phyloP scores from a whole-genome alignment of 1,284 basidiomycete species.

The Cronartium ribicola region DNA sequence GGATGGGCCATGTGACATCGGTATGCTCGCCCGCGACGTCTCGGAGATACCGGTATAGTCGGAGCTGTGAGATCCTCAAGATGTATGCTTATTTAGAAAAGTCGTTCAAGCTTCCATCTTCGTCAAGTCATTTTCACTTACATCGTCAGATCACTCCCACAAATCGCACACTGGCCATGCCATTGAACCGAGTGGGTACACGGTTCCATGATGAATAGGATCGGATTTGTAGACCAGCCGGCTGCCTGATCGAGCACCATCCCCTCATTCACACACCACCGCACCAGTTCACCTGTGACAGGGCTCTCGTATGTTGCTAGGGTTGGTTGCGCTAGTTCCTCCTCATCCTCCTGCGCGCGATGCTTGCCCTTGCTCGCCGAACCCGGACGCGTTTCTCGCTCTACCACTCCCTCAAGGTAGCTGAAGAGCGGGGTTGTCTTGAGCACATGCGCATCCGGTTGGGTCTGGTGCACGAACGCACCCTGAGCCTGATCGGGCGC shows the following conservation, averaged over 20 bases:
- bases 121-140: slow-evolving; percentile 54
- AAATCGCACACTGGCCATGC: slow-evolving; percentile 83
- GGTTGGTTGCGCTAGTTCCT: slow-evolving; percentile 7
- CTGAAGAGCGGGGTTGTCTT: slow-evolving; percentile 45
- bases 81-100: neutral
- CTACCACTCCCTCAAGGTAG: slow-evolving; percentile 44
- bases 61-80: slow-evolving; percentile 56
- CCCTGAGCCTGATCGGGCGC: neutral
- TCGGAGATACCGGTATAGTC: slow-evolving; percentile 82
- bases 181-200: slow-evolving; percentile 92
- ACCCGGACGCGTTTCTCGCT: slow-evolving; percentile 20
- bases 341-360: slow-evolving; percentile 6
- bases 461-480: neutral
- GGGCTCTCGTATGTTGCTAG: slow-evolving; percentile 83
- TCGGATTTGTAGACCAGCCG: slow-evolving; percentile 53
- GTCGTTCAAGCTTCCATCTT: no score
- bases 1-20: slow-evolving; percentile 65
- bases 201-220: slow-evolving; percentile 68
- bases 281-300: slow-evolving; percentile 66
- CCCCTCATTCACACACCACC: slow-evolving; percentile 59
- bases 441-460: slow-evolving; percentile 16
- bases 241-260: slow-evolving; percentile 42
- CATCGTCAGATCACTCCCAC: slow-evolving; percentile 89
- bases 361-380: slow-evolving; percentile 26
- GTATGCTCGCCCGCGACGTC: slow-evolving; percentile 71